Evolutionary conservation across 306 rosid genomes (phyloP).

Genomic region (Pueraria montana): DNA sequence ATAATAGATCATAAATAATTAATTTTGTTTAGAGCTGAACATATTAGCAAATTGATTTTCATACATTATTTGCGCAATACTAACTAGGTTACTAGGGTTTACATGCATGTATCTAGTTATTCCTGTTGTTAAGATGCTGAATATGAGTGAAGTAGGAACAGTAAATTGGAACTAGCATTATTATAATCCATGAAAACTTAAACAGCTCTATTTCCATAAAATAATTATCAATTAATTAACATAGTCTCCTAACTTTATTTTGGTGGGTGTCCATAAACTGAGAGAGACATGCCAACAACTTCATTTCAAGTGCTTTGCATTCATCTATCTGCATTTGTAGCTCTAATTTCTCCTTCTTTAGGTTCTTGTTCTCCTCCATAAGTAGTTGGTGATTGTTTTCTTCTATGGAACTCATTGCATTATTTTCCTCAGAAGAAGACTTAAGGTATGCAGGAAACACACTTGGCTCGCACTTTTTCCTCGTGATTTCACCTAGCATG

Average conservation of each 20-base stretch:
- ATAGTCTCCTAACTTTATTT: slow-evolving; percentile 50
- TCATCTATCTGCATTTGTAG: slow-evolving; percentile 74
- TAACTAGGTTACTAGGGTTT: too few species aligned
- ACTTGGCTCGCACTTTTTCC: slow-evolving; percentile 89
- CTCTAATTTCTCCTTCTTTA: slow-evolving; percentile 71
- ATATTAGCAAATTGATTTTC: too few species aligned
- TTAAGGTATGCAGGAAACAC: slow-evolving; percentile 79
- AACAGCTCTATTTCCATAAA: background rate
- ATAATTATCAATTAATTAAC: slow-evolving; percentile 12
- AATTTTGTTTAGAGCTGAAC: too few species aligned
- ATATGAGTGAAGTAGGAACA: background rate
- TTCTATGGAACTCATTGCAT: slow-evolving; percentile 43
- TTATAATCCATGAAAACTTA: background rate
- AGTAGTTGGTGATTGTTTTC: slow-evolving; percentile 52
- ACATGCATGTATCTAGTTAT: too few species aligned
- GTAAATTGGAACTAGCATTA: background rate
- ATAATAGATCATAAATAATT: too few species aligned
- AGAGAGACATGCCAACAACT: slow-evolving; percentile 67
- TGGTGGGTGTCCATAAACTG: slow-evolving; percentile 55
- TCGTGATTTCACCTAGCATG: slow-evolving; percentile 65
- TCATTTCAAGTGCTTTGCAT: slow-evolving; percentile 70
- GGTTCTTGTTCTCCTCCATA: slow-evolving; percentile 74
- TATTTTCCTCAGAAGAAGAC: slow-evolving; percentile 66
- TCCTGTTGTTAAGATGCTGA: background rate
- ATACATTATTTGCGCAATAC: too few species aligned